These are phyloP conservation scores for Cenchrus purpureus DNA, from an alignment of 176 grass and related monocot species.

Conservation along the genomic window DNA sequence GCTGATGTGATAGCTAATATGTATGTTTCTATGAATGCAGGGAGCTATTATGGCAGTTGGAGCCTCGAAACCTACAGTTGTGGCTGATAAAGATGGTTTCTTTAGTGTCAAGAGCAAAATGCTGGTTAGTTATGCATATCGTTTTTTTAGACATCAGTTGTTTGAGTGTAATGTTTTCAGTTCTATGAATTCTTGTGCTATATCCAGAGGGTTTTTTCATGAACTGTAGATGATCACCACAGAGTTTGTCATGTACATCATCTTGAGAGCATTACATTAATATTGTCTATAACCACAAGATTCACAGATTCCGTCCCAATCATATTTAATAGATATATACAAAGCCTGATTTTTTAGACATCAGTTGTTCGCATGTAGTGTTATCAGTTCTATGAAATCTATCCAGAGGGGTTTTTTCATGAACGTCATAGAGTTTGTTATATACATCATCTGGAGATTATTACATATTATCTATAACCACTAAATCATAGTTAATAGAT, in stretches of 20 bases:
- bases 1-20: slow-evolving; percentile 6
- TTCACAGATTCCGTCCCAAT: background rate
- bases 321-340: background rate
- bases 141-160: background rate
- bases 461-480: background rate
- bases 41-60: slow-evolving; percentile 98
- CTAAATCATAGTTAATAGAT: background rate
- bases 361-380: background rate
- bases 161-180: background rate
- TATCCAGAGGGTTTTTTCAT: background rate
- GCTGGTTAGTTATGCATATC: slow-evolving; percentile 59
- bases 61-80: slow-evolving; percentile 86
- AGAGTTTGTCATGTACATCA: background rate
- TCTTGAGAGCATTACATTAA: background rate
- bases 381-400: background rate
- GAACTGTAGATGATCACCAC: background rate
- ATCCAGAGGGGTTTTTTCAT: background rate
- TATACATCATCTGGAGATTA: background rate
- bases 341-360: background rate
- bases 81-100: slow-evolving; percentile 78
- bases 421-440: background rate
- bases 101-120: slow-evolving; percentile 97
- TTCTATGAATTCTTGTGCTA: background rate
- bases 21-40: slow-evolving; percentile 47
- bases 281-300: background rate